Evolutionary conservation across 345 rosid genomes (phyloP), one percentile per base, ranked within the genome.

Genomic region (Cardamine resedifolia): DNA sequence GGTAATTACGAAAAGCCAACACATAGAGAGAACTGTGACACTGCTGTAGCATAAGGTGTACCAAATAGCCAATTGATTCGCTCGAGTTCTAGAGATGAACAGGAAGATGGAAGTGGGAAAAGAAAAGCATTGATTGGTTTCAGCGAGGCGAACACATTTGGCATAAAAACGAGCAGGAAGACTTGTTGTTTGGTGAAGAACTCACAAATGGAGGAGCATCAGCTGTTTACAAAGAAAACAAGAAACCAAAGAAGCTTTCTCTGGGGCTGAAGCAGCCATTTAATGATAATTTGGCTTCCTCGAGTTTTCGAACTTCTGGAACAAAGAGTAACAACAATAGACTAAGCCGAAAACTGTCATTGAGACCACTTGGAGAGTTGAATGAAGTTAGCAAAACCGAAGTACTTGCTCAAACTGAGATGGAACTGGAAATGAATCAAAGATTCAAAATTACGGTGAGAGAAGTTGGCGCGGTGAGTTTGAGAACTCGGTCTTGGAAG

Each of bases 231-330:
- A 26, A 24, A 23, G 67, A 68, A 28, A 30, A 47, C 73, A 72
- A 71, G 73, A 84, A 77, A 60, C 62, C 52, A 59, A 81, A 66
- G 83, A 85, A 82, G 81, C 89, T 78, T 65, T 85, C 86, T 3
- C 72, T 86, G 16, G 79, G 88, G 43, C 2, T 18, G 4, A 82
- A 76, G 65, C 36, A 73, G 70, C 69, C 83, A 78, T 7, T 8
- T 48, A 83, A 83, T 77, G 71, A 77, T 36, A 56, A 50, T 30
- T 27, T 66, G n/a, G 19, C 52, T 21, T 52, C 56, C 20, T 52
- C 58, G 5, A 59, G 66, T 36, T 34, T 70, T 11, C 61, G 19
- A 68, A 74, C 68, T 34, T 39, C 69, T 16, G 48, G 58, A 41
- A 55, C 31, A 44, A 83, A 62, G 43, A 76, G 11, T 6, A 74